Evolutionary conservation across 352 stramenopile genomes (phyloP).

Genomic region (Phytophthora ramorum): DNA sequence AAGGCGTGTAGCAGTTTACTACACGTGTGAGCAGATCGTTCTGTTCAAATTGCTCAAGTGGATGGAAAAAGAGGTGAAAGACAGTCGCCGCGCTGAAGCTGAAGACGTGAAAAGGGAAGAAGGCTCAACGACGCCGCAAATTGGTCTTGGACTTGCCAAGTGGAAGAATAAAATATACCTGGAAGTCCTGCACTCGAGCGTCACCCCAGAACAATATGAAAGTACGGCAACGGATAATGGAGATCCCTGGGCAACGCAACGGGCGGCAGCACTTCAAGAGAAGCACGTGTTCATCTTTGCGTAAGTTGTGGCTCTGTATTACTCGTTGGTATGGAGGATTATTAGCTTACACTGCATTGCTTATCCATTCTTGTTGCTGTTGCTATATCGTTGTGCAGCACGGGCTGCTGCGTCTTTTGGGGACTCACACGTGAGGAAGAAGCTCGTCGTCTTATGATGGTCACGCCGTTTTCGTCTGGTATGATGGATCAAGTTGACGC

Average conservation of each 20-base stretch:
- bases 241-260: constrained; percentile 12
- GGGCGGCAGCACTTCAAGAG: constrained; percentile 36
- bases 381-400: constrained; percentile 34
- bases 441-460: constrained; percentile 48
- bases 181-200: constrained; percentile 70
- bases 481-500: constrained; percentile 57
- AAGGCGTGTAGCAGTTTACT: constrained; percentile 69
- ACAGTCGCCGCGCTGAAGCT: constrained; percentile 25
- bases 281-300: constrained; percentile 82
- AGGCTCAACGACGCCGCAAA: constrained; percentile 2
- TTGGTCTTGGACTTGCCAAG: constrained; percentile 13
- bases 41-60: constrained; percentile 82
- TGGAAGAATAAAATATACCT: constrained; percentile 81
- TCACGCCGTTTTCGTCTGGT: constrained; percentile 57
- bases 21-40: constrained; percentile 70
- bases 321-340: background rate
- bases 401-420: constrained; percentile 80
- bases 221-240: background rate
- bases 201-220: constrained; percentile 12
- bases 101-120: background rate
- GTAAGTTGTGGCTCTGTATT: constrained; percentile 30
- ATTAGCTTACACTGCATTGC: background rate
- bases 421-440: constrained; percentile 69
- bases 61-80: constrained; percentile 46
- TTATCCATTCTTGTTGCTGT: background rate